Evolutionary conservation across 768 basidiomycete species (phyloP), one percentile per base, ranked within the genome.

Genomic region (Panaeolus papilionaceus): DNA sequence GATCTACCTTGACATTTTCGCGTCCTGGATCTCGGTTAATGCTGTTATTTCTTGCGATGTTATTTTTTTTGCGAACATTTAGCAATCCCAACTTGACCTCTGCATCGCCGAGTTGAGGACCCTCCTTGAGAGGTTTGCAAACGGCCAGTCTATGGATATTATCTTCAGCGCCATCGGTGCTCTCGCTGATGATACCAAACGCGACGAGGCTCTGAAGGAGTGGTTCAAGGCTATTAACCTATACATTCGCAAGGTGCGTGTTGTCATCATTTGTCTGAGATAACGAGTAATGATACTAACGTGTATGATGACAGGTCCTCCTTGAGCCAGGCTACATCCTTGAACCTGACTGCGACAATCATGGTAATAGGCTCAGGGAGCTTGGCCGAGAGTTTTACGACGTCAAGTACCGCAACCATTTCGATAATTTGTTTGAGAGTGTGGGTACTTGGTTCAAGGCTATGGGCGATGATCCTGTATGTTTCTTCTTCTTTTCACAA

Each of bases 71-170:
- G n/a, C n/a, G n/a, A n/a, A n/a, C n/a, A n/a, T n/a, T 1, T 62
- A 88, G 80, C 88, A 94, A 71, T 79, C 84, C 2, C 75, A 83
- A 5, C 81, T 96, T 73, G 80, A 86, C 61, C 78, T 83, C 40
- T 85, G 92, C 12, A 83, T 85, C 28, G 69, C 75, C 44, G 88
- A 95, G 74, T 84, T 96, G 37, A 89, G 93, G 58, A 90, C 89
- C 1, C 83, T 98, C 11, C 88, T 98, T 47, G 96, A 98, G 78
- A 90, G 97, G 23, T 96, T 99, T 76, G 96, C 96, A 7, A 91
- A 94, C 72, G 87, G 86, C 64, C 75, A 80, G 71, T 88, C 87
- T 44, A 85, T 96, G 78, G 82, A 90, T 66, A 77, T 83, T 38
- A 85, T 97, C 67, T 82, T 92, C 40, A 86, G 92, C 69, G 86